Evolutionary conservation across 345 rosid genomes (phyloP).

Genomic region (Salix brachista): DNA sequence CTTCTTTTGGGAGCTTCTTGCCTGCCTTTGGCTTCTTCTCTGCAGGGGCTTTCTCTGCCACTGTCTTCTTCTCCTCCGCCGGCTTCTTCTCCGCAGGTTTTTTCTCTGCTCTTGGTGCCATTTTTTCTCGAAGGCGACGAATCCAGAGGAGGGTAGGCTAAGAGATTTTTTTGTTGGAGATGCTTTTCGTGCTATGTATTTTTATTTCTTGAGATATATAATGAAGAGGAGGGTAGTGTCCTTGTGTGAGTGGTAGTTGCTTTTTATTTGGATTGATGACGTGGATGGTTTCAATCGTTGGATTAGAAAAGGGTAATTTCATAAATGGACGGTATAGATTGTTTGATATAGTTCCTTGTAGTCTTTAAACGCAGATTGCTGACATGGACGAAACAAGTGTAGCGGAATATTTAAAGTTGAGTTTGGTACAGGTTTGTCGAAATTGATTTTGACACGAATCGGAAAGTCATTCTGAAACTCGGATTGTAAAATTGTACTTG

Average conservation of each 20-base stretch:
- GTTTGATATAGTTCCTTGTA: background rate
- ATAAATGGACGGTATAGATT: accelerated
- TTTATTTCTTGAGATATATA: background rate
- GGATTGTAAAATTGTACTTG: no score
- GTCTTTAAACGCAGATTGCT: background rate
- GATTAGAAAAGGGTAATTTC: background rate
- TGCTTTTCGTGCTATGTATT: background rate
- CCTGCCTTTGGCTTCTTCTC: background rate
- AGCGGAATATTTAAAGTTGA: background rate
- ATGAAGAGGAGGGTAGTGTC: background rate
- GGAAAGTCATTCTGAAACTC: no score
- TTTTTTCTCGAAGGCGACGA: background rate
- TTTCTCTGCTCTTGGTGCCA: background rate
- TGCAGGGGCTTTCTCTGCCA: background rate
- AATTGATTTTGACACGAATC: no score
- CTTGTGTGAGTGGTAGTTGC: background rate
- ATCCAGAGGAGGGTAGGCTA: no score
- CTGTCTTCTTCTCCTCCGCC: background rate
- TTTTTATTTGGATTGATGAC: background rate
- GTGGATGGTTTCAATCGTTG: background rate
- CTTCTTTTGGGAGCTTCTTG: background rate
- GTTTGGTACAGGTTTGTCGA: no score
- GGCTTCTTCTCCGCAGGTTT: background rate
- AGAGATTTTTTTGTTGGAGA: background rate
- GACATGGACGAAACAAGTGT: background rate